Conservation (phyloP, 768 basidiomycete genomes). For the Lentinus brumalis region DNA sequence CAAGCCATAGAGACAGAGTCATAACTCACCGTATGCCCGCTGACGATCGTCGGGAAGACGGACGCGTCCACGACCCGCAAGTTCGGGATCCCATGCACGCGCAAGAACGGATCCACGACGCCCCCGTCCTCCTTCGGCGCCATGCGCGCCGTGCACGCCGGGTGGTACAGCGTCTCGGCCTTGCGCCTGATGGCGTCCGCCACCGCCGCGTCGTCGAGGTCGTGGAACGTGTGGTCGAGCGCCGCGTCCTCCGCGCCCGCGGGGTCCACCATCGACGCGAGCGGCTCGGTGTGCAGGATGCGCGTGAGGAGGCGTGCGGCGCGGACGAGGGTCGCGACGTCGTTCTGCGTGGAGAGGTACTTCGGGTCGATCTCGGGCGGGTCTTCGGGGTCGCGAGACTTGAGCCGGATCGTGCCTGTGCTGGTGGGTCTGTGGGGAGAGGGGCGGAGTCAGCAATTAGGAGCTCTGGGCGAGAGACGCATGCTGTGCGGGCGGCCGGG, state of each 20-base stretch:
- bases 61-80: conserved; percentile 51
- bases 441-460: background rate
- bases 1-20: background rate
- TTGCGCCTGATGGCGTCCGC: conserved; percentile 35
- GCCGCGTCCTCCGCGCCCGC: conserved; percentile 25
- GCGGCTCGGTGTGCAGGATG: conserved; percentile 41
- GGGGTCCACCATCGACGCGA: conserved; percentile 39
- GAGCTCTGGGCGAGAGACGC: background rate
- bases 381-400: conserved; percentile 43
- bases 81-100: conserved; percentile 44
- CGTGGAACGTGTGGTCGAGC: conserved; percentile 42
- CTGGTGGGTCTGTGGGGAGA: conserved; percentile 43
- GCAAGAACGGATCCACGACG: conserved; percentile 45
- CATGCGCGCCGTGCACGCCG: conserved; percentile 44
- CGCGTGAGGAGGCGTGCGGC: conserved; percentile 41
- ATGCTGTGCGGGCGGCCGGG: background rate
- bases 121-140: conserved; percentile 38
- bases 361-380: conserved; percentile 49
- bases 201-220: conserved; percentile 37
- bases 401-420: conserved; percentile 41
- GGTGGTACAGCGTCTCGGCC: conserved; percentile 47
- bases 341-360: conserved; percentile 45
- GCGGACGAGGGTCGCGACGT: conserved; percentile 42
- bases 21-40: conserved; percentile 47
- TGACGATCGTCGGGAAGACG: conserved; percentile 43